Percentiles rank a stretch among this genome's conserved stretches.
These are phyloP conservation scores for Calonectria pseudoturangicola DNA, from an alignment of 2,329 filamentous ascomycete species.

Conservation along the genomic window DNA sequence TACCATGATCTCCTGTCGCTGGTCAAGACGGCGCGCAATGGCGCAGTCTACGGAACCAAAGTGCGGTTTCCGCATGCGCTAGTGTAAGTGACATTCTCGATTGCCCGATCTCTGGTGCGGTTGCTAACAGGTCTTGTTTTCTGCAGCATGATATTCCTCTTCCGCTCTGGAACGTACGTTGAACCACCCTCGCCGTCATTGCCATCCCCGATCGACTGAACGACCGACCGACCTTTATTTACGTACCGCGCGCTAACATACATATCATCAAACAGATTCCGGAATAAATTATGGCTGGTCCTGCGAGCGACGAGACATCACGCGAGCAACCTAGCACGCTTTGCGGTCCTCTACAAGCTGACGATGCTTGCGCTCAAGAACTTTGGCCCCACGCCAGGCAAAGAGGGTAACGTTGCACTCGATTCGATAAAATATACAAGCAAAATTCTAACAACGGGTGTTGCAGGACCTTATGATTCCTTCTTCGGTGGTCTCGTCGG, in stretches of 20 bases:
- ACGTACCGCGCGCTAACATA: conserved; percentile 43
- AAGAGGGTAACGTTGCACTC: conserved; percentile 67
- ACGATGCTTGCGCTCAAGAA: conserved; percentile 84
- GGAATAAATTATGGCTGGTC: conserved; percentile 85
- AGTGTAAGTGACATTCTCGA: conserved; percentile 71
- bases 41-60: conserved; percentile 96
- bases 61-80: conserved; percentile 98
- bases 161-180: conserved; percentile 89
- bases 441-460: neutral
- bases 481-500: conserved; percentile 92
- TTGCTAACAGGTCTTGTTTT: conserved; percentile 46
- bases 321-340: conserved; percentile 92
- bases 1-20: conserved; percentile 91
- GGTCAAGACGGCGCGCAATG: conserved; percentile 96
- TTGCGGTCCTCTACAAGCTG: conserved; percentile 92
- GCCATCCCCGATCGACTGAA: conserved; percentile 17
- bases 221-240: neutral
- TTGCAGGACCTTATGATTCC: conserved; percentile 81
- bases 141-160: conserved; percentile 93
- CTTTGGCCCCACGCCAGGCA: conserved; percentile 74
- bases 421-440: neutral
- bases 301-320: conserved; percentile 92
- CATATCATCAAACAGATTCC: conserved; percentile 67
- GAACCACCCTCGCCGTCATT: conserved; percentile 32
- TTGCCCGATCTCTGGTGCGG: neutral